Base-by-base conservation (phyloP, 768 basidiomycete species). In the Boletus patriciae region DNA sequence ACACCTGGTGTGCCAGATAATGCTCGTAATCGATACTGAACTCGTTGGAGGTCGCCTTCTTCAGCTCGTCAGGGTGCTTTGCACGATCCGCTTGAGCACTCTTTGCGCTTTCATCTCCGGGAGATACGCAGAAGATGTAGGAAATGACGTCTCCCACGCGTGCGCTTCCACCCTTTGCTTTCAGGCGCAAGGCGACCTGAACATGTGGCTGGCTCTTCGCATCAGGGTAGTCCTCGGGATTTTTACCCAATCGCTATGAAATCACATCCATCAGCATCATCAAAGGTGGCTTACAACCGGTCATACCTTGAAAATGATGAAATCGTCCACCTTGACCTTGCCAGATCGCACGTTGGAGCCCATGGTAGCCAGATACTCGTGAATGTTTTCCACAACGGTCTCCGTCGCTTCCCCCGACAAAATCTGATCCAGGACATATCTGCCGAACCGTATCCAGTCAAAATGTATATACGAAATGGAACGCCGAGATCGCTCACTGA, bases 141-240 rank as follows among this genome's bases (percentile, higher is more conserved):
- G 95, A 87, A 55, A 99, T 92, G 54, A 99, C 96, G 68, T 98
- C 95, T 45, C 97, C 95, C 1, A 80, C 81, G 33, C 87, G 86
- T 0, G 93, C 91, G 12, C 83, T 84, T 7, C 82, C 85, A 33
- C 94, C 93, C 60, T 83, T 89, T 6, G 84, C 79, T 74, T 94
- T 95, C 87, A 96, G 83, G 38, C 91, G 82, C 47, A 97, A 75
- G 0, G 95, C 96, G 18, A 99, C 97, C 66, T 97, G 94, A 2
- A 98, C 96, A 66, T 99, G 97, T 2, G 97, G 97, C 64, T 95
- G 95, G 38, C 79, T 86, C 73, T 98, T 98, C 8, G 85, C 90
- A 68, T 98, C 96, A 0, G 96, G 95, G 68, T 98, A 99, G 65
- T 97, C 95, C 64, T 96, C 91, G 0, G 96, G 96, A 59, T 92